Evolutionary conservation across 495 filamentous ascomycete species (phyloP), one percentile per base, ranked within the genome.

Genomic region (Hapsidospora chrysogenum): DNA sequence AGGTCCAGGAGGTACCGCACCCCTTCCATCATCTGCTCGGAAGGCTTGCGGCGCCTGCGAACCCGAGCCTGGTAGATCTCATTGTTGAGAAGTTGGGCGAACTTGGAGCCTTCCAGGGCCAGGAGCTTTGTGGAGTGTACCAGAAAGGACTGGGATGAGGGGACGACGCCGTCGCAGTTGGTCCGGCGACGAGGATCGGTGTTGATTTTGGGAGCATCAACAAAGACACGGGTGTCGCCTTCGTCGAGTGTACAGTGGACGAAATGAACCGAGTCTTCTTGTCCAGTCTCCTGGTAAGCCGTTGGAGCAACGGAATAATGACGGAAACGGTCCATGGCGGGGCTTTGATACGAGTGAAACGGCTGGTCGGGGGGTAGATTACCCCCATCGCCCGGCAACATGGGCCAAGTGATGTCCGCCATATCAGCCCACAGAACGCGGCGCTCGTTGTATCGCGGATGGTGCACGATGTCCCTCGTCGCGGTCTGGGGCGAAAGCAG

Each of bases 1-100:
- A 78, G 57, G 41, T 80, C 76, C 36, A 80, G 43, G 11, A 77
- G 49, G 40, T 64, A 78, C 32, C 37, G 32, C 18, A 39, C 10
- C 9, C 37, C 37, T 10, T 25, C 29, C 1, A 20, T 21, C 10
- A 32, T 23, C 9, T n/a, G 18, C 9, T 32, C 26, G 14, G 20
- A 22, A 13, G 33, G 29, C 37, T 39, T 32, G 5, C 13, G 20
- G 7, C 37, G 29, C 10, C 37, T 21, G n/a, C 29, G 29, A 21
- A 33, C 17, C 16, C 37, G 29, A n/a, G 29, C 28, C 16, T 39
- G 37, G 21, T 39, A 39, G 10, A 26, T 39, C 7, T 23, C 22
- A 9, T 11, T 31, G 13, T 11, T 26, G 9, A 39, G 29, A 29
- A 39, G 17, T 3, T 32, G 29, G 20, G 17, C 20, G 17, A 39